Conservation (phyloP, 2,329 filamentous ascomycete genomes). For the Fusarium begoniae region DNA sequence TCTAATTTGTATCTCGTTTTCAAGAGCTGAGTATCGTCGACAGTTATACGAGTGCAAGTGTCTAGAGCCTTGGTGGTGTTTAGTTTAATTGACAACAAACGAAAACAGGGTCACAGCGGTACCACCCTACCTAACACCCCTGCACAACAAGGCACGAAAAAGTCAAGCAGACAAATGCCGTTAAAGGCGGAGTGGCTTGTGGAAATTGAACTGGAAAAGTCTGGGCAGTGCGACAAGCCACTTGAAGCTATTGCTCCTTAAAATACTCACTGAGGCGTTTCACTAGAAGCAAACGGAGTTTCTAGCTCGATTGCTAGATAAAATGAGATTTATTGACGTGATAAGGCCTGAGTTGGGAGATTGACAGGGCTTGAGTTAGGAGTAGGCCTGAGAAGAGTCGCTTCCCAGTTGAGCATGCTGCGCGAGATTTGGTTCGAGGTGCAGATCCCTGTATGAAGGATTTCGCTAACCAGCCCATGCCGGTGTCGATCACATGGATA, state of each 20-base stretch:
- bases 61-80: background rate
- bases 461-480: background rate
- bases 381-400: background rate
- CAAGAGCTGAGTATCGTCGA: background rate
- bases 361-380: background rate
- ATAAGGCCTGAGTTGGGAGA: background rate
- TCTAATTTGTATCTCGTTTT: fast-evolving
- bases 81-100: background rate
- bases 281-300: background rate
- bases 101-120: background rate
- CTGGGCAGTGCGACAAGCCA: conserved; percentile 8
- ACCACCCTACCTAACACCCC: background rate
- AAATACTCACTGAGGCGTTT: background rate
- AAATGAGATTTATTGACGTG: background rate
- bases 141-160: background rate
- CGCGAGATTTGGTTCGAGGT: conserved; percentile 24
- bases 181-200: background rate
- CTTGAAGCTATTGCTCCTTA: background rate
- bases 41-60: background rate
- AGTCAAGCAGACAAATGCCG: background rate
- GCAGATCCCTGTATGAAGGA: conserved; percentile 15
- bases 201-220: background rate
- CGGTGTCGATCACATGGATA: conserved; percentile 11
- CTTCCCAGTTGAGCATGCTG: conserved; percentile 8
- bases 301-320: background rate